phyloP scores from a whole-genome alignment of 2,329 filamentous ascomycete genomes.

The Clathrospora elynae region DNA sequence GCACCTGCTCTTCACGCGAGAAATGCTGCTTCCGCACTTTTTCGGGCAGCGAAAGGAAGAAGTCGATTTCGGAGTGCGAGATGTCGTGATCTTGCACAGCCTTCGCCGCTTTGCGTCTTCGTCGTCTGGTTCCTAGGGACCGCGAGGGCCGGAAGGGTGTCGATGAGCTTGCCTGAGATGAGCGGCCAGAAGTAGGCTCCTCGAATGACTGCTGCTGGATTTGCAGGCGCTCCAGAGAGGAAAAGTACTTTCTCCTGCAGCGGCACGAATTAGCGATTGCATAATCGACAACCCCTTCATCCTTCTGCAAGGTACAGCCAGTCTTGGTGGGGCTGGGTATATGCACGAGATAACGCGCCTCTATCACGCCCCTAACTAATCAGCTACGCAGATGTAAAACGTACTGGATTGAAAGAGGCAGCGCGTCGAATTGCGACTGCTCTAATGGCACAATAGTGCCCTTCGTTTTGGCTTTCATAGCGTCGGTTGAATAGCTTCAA shows the following conservation, averaged over 20 bases:
- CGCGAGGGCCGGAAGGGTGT: constrained; percentile 27
- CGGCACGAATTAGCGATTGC: constrained; percentile 30
- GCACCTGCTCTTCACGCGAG: constrained; percentile 70
- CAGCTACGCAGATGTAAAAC: constrained; percentile 25
- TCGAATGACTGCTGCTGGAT: constrained; percentile 60
- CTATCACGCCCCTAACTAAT: constrained; percentile 28
- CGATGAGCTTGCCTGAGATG: constrained; percentile 32
- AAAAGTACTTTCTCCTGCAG: constrained; percentile 69
- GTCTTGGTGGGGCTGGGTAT: constrained; percentile 24
- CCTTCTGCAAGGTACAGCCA: constrained; percentile 38
- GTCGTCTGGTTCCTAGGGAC: constrained; percentile 28
- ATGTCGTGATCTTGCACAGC: constrained; percentile 40
- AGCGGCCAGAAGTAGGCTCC: constrained; percentile 30
- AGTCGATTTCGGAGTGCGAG: constrained; percentile 64
- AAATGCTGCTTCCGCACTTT: constrained; percentile 74
- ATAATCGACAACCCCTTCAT: constrained; percentile 11
- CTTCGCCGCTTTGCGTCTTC: constrained; percentile 44
- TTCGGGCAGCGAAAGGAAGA: constrained; percentile 72
- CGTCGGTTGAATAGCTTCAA: constrained; percentile 17
- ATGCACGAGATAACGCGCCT: constrained; percentile 35
- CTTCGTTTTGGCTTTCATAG: constrained; percentile 39
- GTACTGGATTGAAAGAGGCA: constrained; percentile 53
- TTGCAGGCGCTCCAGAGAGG: constrained; percentile 70
- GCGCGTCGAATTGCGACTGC: constrained; percentile 49
- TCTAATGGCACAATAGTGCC: constrained; percentile 32